Evolutionary conservation across 345 rosid species (phyloP), one percentile per base, ranked within the genome.

Genomic region (sweet orange (Citrus sinensis)): DNA sequence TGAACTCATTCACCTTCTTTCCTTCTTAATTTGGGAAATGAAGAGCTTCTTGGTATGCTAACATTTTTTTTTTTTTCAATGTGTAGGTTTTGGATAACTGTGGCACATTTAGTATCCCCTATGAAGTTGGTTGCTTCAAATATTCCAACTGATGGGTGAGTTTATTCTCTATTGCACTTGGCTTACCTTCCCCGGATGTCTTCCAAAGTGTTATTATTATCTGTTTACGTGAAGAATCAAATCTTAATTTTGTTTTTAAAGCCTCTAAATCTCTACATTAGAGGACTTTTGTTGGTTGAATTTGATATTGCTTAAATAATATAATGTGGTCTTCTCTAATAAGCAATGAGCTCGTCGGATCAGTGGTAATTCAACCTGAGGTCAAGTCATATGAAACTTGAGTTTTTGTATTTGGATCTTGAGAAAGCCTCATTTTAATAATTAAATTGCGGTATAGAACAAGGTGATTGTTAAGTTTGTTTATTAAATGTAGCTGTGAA

Each of bases 71-170:
- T 34, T 35, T 9, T 61, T 58, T n/a, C 16, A n/a, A 42, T 76
- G 55, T 68, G 32, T 78, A 84, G 87, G 70, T 84, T 84, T 64
- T 84, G 84, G 87, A 65, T 71, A 73, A 67, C 84, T 17, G 58
- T 54, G 32, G 73, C 69, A 40, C 68, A 81, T 40, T 17, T 76
- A 19, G 59, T 70, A 19, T 25, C 34, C 51, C 86, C 86, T 1
- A 62, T 70, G 71, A 83, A 78, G 79, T 75, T 83, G 70, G 65
- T 35, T 7, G 32, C 73, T 70, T 51, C 81, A 55, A 60, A 27
- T 58, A 74, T 83, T 70, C 73, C 81, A 73, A 39, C 76, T 35
- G 83, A 83, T 77, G 86, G 83, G 86, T 83, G 73, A 75, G 86
- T 73, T 69, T 27, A 40, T 46, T 75, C 24, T 67, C 30, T 63